These are phyloP conservation scores for Tolypocladium paradoxum DNA, from an alignment of 2,329 filamentous ascomycete species.

Conservation along the genomic window DNA sequence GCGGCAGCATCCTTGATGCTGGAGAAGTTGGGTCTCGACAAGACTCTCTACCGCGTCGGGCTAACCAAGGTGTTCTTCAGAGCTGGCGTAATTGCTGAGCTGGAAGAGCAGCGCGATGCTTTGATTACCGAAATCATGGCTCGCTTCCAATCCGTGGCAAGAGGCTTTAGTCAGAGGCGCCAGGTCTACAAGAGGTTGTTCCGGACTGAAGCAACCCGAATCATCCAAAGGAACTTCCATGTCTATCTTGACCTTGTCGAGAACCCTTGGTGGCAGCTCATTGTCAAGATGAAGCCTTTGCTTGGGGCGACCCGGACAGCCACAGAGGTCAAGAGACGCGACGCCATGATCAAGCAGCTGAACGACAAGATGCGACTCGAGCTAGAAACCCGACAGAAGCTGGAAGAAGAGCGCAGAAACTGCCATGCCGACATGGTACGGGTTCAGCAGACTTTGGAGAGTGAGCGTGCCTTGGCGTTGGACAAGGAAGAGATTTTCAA, in stretches of 20 bases:
- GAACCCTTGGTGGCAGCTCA: conserved; percentile 95
- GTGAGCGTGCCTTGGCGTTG: conserved; percentile 84
- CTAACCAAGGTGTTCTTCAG: conserved; percentile 97
- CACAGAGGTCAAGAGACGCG: conserved; percentile 86
- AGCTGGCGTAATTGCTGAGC: conserved; percentile 85
- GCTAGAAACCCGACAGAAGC: conserved; percentile 57
- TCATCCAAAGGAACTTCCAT: conserved; percentile 90
- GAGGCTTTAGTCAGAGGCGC: conserved; percentile 80
- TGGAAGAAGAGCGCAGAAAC: conserved; percentile 86
- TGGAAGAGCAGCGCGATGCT: conserved; percentile 90
- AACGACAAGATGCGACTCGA: conserved; percentile 77
- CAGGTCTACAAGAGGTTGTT: conserved; percentile 90
- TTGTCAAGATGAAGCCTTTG: conserved; percentile 89
- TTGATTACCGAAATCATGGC: conserved; percentile 92
- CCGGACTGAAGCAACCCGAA: conserved; percentile 83
- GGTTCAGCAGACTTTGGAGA: conserved; percentile 89
- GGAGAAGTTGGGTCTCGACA: conserved; percentile 77
- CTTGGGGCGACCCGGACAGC: conserved; percentile 86
- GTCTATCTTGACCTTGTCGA: conserved; percentile 82
- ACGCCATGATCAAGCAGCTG: conserved; percentile 83
- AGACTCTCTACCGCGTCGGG: conserved; percentile 80
- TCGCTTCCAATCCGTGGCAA: conserved; percentile 81
- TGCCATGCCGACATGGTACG: conserved; percentile 79
- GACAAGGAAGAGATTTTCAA: conserved; percentile 99
- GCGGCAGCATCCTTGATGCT: conserved; percentile 76